Percentiles rank a stretch among this genome's conserved stretches.
Evolutionary conservation across 331 rosid species (phyloP).

Genomic region (Malus hybrid): DNA sequence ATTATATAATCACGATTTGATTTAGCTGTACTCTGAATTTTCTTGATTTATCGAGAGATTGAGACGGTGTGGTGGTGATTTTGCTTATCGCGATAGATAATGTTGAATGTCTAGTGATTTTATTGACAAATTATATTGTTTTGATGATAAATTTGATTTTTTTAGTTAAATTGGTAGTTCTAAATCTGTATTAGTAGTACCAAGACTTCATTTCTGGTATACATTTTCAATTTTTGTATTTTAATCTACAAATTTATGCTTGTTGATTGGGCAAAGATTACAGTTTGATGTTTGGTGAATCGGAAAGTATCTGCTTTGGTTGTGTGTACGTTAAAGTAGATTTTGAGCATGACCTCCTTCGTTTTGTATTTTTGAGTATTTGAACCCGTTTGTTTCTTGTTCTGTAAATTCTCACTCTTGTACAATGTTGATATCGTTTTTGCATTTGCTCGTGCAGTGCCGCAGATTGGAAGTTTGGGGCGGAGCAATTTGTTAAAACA

Average conservation of each 20-base stretch:
- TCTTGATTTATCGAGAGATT: background rate
- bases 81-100: background rate
- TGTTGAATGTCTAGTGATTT: background rate
- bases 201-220: background rate
- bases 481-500: conserved; percentile 70
- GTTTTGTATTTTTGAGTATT: background rate
- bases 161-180: background rate
- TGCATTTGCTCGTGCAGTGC: conserved; percentile 46
- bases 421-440: conserved; percentile 1
- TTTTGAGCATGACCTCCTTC: background rate
- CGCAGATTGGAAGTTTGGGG: conserved; percentile 86
- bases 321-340: background rate
- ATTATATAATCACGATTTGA: background rate
- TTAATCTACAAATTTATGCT: background rate
- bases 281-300: background rate
- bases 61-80: background rate
- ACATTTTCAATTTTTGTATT: background rate
- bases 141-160: background rate
- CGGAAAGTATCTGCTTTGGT: background rate
- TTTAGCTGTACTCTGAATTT: background rate
- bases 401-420: background rate
- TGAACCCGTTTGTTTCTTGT: background rate
- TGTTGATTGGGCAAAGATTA: background rate
- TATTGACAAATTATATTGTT: background rate
- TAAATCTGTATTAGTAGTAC: background rate